These are phyloP conservation scores for Paraglomus occultum DNA, from an alignment of 192 early-diverging fungal species.

Conservation along the genomic window DNA sequence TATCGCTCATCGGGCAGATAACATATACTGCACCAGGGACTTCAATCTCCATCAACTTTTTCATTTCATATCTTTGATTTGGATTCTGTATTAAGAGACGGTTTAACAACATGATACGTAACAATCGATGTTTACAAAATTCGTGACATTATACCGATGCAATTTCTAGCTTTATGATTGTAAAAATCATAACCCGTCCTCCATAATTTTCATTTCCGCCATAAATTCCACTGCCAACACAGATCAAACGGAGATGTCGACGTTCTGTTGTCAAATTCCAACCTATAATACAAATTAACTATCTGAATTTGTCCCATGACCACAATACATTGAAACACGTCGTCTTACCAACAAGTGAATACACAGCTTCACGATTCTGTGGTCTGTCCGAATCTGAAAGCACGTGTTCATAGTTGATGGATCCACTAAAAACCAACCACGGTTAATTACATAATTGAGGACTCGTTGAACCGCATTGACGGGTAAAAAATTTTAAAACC, in stretches of 20 bases:
- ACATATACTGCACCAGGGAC: background rate
- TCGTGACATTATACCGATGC: too few species aligned
- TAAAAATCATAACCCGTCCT: constrained; percentile 17
- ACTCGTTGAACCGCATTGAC: background rate
- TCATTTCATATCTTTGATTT: constrained; percentile 3
- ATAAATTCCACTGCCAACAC: constrained; percentile 15
- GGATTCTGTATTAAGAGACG: too few species aligned
- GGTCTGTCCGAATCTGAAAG: background rate
- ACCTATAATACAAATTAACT: background rate
- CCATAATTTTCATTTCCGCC: background rate
- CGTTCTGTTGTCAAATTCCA: background rate
- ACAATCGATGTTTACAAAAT: too few species aligned
- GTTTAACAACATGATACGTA: too few species aligned
- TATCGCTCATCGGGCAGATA: constrained; percentile 11
- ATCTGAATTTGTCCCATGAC: too few species aligned
- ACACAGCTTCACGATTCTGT: constrained; percentile 6
- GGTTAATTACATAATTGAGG: background rate
- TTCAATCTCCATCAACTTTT: background rate
- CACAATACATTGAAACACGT: too few species aligned
- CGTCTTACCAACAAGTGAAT: background rate
- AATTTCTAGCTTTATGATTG: background rate
- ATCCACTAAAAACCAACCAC: constrained; percentile 2
- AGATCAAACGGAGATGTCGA: constrained; percentile 12
- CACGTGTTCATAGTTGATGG: background rate
- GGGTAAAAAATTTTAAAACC: background rate